Conservation (phyloP, 2,329 filamentous ascomycete species). For the Neopestalotiopsis sp. region DNA sequence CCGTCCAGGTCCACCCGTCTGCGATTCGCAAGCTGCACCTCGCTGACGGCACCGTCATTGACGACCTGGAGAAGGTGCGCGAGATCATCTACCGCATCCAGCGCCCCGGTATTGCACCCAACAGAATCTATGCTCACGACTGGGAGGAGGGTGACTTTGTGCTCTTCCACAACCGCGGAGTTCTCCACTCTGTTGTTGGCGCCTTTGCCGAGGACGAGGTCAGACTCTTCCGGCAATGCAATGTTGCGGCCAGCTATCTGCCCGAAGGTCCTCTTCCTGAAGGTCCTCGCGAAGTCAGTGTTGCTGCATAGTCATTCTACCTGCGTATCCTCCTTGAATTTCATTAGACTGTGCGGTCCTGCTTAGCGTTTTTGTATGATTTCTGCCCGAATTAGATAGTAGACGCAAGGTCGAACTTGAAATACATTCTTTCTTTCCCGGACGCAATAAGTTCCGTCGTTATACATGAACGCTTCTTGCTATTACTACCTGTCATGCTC, state of each 20-base stretch:
- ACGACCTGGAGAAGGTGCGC: conserved; percentile 69
- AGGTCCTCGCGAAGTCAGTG: conserved; percentile 44
- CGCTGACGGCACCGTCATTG: conserved; percentile 70
- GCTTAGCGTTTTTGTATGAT: background rate
- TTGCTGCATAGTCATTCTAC: background rate
- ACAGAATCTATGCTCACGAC: conserved; percentile 74
- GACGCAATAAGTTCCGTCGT: background rate
- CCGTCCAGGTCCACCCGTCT: conserved; percentile 76
- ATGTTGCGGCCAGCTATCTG: conserved; percentile 70
- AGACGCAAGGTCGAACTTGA: background rate
- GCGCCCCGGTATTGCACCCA: conserved; percentile 73
- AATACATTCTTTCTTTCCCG: background rate
- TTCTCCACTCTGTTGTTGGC: conserved; percentile 77
- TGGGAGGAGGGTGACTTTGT: conserved; percentile 81
- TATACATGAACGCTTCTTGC: background rate
- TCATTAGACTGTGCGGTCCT: background rate
- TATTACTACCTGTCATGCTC: background rate
- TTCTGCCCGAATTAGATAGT: background rate
- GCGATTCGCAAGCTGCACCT: conserved; percentile 74
- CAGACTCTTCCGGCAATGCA: conserved; percentile 78
- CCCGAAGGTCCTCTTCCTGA: conserved; percentile 60
- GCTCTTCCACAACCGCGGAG: conserved; percentile 78
- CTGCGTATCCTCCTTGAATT: background rate
- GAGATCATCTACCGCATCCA: conserved; percentile 74
- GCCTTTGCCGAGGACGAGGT: conserved; percentile 77